Conservation (phyloP, 2,329 filamentous ascomycete species). For the Penicillium oxalicum region DNA sequence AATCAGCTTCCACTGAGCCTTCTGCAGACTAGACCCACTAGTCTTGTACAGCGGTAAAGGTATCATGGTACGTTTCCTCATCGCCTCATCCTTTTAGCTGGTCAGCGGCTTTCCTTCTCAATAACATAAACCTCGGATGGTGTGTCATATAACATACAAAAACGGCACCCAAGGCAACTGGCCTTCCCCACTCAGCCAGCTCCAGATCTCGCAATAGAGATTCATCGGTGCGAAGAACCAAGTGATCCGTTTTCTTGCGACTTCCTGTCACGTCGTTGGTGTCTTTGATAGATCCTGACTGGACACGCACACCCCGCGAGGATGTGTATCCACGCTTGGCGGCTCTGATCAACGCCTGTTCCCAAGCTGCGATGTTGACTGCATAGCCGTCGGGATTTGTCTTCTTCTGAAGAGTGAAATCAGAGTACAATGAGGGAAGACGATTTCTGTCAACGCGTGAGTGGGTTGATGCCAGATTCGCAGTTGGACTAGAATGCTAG, state of each 20-base stretch:
- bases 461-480: neutral
- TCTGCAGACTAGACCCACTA: slow-evolving; percentile 65
- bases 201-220: slow-evolving; percentile 66
- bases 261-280: neutral
- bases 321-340: slow-evolving; percentile 57
- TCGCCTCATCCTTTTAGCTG: slow-evolving; percentile 55
- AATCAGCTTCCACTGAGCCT: slow-evolving; percentile 56
- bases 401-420: slow-evolving; percentile 67
- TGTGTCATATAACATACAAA: slow-evolving; percentile 42
- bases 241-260: slow-evolving; percentile 39
- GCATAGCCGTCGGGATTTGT: slow-evolving; percentile 80
- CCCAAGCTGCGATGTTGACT: slow-evolving; percentile 76
- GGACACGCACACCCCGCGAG: slow-evolving; percentile 24
- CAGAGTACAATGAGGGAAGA: slow-evolving; percentile 79
- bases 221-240: slow-evolving; percentile 52
- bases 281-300: slow-evolving; percentile 9
- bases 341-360: slow-evolving; percentile 64
- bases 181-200: slow-evolving; percentile 70
- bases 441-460: slow-evolving; percentile 52
- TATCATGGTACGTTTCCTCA: slow-evolving; percentile 63
- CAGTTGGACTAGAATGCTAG: no score
- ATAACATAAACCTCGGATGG: neutral
- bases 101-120: slow-evolving; percentile 1
- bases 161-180: slow-evolving; percentile 72
- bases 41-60: slow-evolving; percentile 63